Evolutionary conservation across 2,329 filamentous ascomycete species (phyloP).

Genomic region (Didymella keratinophila): DNA sequence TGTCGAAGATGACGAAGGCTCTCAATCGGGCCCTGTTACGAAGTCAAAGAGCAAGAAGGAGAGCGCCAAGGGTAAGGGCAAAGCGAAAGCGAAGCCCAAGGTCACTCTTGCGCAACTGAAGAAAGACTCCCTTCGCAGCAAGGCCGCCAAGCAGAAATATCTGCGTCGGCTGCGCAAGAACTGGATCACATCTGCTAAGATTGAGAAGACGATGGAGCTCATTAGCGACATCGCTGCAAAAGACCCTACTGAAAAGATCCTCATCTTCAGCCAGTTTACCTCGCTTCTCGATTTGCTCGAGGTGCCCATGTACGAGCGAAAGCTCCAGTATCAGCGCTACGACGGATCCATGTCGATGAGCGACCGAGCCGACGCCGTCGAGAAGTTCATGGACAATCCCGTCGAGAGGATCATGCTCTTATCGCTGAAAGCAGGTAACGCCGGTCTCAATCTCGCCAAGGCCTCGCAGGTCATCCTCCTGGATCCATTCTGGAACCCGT

Average conservation of each 20-base stretch:
- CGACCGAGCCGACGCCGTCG: constrained; percentile 71
- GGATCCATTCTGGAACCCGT: constrained; percentile 95
- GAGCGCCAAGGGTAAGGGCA: constrained; percentile 52
- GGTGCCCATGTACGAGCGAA: constrained; percentile 69
- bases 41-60: constrained; percentile 44
- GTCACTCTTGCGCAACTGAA: constrained; percentile 71
- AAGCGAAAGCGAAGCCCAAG: constrained; percentile 44
- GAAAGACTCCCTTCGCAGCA: constrained; percentile 69
- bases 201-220: constrained; percentile 72
- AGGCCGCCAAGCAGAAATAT: constrained; percentile 72
- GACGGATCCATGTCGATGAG: constrained; percentile 76
- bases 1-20: constrained; percentile 1
- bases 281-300: constrained; percentile 80
- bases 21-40: constrained; percentile 34
- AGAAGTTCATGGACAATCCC: constrained; percentile 70
- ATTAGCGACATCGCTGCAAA: constrained; percentile 60
- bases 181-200: constrained; percentile 79
- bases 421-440: constrained; percentile 81
- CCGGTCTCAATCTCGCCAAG: constrained; percentile 83
- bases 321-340: constrained; percentile 71
- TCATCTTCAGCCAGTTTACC: constrained; percentile 85
- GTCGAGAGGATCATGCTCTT: constrained; percentile 75
- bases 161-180: constrained; percentile 70
- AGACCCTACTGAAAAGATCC: constrained; percentile 72
- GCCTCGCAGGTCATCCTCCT: constrained; percentile 89